These are phyloP conservation scores for Capsicum rhomboideum DNA, from an alignment of 257 asterid species.

Conservation along the genomic window DNA sequence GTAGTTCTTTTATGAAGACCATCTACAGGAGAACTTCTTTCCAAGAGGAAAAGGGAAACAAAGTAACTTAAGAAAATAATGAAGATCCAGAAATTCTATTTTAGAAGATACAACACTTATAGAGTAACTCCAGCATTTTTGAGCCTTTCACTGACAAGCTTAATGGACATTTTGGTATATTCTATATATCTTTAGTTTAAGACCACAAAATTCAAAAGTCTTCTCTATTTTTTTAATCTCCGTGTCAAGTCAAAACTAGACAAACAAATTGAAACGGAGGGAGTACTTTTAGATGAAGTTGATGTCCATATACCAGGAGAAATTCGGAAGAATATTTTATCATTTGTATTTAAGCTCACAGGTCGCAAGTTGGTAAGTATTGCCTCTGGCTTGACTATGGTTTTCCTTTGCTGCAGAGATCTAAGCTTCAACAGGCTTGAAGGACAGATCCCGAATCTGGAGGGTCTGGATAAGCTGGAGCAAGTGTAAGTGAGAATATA, in stretches of 20 bases:
- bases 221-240: neutral
- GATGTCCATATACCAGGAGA: too few species aligned
- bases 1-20: too few species aligned
- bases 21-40: too few species aligned
- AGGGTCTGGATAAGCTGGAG: conserved; percentile 2
- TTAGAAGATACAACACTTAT: too few species aligned
- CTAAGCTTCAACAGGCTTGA: conserved; percentile 62
- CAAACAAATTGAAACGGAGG: neutral
- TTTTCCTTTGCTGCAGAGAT: conserved; percentile 34
- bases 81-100: too few species aligned
- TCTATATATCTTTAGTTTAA: neutral
- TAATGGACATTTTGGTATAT: neutral
- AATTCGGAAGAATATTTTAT: too few species aligned
- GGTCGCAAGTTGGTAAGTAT: neutral
- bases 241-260: neutral
- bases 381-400: neutral
- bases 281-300: neutral
- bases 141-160: too few species aligned
- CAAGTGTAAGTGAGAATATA: conserved; percentile 18
- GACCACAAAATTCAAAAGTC: neutral
- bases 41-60: too few species aligned
- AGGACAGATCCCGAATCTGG: conserved; percentile 35
- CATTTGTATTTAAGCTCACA: too few species aligned
- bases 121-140: too few species aligned
- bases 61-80: too few species aligned